These are phyloP conservation scores for Macrotyloma uniflorum DNA, from an alignment of 306 rosid species.

Conservation along the genomic window DNA sequence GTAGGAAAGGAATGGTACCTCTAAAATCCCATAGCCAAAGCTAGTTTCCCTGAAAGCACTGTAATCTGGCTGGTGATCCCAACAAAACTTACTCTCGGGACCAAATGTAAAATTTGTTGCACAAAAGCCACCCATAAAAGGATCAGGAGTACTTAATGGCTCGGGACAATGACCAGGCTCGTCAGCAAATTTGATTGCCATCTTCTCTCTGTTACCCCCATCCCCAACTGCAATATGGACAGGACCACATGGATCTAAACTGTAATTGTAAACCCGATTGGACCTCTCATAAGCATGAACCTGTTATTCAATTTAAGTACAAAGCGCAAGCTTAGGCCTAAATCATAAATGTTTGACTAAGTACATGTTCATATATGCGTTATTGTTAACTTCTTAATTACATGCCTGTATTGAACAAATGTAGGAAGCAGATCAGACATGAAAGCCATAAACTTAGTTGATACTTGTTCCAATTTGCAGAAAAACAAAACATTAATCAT, in stretches of 20 bases:
- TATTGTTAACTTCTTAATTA: neutral
- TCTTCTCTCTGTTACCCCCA: constrained; percentile 88
- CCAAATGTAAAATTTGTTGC: constrained; percentile 66
- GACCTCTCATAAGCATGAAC: constrained; percentile 94
- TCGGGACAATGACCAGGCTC: constrained; percentile 71
- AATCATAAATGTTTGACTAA: constrained; percentile 16
- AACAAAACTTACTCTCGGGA: constrained; percentile 68
- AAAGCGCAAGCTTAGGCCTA: constrained; percentile 8
- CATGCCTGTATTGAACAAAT: constrained; percentile 20
- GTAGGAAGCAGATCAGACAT: constrained; percentile 28
- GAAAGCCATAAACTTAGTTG: neutral
- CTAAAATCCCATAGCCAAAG: constrained; percentile 81
- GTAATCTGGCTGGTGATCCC: constrained; percentile 77
- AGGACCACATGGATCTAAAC: constrained; percentile 83
- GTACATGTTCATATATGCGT: neutral
- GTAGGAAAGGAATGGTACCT: constrained; percentile 50
- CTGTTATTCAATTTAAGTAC: constrained; percentile 47
- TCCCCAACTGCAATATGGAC: constrained; percentile 78
- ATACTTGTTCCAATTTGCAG: constrained; percentile 8
- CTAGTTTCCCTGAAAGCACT: constrained; percentile 81
- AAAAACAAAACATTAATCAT: neutral
- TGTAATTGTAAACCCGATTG: constrained; percentile 73
- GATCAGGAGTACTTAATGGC: constrained; percentile 56
- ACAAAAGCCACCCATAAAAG: constrained; percentile 63
- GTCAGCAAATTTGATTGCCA: constrained; percentile 62